Evolutionary conservation across 176 grass and related monocot genomes (phyloP).

Genomic region (Bothriochloa decipiens): DNA sequence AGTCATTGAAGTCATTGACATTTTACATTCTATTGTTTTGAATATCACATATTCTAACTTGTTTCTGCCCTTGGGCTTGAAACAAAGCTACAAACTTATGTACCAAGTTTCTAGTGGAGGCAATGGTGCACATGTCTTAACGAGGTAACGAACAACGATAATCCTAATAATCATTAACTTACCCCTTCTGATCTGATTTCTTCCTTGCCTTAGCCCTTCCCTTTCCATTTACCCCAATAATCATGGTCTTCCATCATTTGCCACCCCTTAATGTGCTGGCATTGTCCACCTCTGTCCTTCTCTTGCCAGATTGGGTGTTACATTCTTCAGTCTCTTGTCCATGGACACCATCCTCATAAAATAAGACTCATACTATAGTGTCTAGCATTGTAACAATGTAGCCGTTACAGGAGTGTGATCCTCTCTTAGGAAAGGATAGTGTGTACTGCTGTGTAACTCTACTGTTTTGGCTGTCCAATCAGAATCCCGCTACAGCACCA

Average conservation of each 20-base stretch:
- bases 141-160: not conserved
- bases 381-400: not conserved
- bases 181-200: not conserved
- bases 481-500: constrained; percentile 1
- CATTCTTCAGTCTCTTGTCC: not conserved
- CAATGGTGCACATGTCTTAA: not conserved
- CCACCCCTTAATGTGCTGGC: not conserved
- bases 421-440: not conserved
- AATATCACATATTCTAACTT: not conserved
- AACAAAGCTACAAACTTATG: not conserved
- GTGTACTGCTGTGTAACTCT: not conserved
- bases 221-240: not conserved
- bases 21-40: constrained; percentile 14
- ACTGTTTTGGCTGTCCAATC: not conserved
- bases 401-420: not conserved
- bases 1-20: not conserved
- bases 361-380: not conserved
- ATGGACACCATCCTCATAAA: not conserved
- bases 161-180: not conserved
- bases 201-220: not conserved
- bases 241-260: constrained; percentile 12
- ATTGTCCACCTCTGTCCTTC: constrained; percentile 3
- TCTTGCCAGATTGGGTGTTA: not conserved
- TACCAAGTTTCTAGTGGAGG: not conserved
- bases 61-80: constrained; percentile 2